phyloP scores from a whole-genome alignment of 345 rosid species.

The Citrus maxima region DNA sequence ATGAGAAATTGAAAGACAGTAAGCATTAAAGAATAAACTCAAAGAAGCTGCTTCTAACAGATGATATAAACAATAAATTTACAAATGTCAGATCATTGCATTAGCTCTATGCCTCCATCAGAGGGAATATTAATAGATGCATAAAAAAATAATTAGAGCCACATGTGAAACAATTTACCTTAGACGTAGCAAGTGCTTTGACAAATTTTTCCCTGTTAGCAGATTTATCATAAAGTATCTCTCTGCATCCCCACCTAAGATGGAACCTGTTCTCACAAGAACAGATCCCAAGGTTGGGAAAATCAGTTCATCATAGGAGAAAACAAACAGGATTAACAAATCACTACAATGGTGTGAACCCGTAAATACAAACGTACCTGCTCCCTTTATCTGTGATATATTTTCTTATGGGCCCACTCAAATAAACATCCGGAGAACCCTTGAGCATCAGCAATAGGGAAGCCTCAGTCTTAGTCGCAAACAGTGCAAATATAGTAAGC shows the following conservation, averaged over 20 bases:
- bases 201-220: conserved; percentile 63
- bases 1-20: not conserved
- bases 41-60: not conserved
- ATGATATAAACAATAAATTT: not conserved
- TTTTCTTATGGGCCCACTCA: conserved; percentile 90
- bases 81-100: not conserved
- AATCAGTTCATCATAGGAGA: not conserved
- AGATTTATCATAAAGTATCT: conserved; percentile 66
- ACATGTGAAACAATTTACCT: no score
- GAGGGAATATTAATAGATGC: not conserved
- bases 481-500: conserved; percentile 96
- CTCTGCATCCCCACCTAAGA: conserved; percentile 98
- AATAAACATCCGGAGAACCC: conserved; percentile 92
- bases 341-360: not conserved
- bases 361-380: conserved; percentile 43
- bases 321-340: not conserved
- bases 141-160: not conserved
- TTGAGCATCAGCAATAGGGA: conserved; percentile 96
- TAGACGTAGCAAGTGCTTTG: conserved; percentile 83
- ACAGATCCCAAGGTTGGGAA: not conserved
- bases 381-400: conserved; percentile 86
- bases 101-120: not conserved
- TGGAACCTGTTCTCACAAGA: conserved; percentile 68
- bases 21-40: not conserved
- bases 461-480: conserved; percentile 98